Base-by-base conservation (phyloP, 331 rosid species). In the Ulmus americana region DNA sequence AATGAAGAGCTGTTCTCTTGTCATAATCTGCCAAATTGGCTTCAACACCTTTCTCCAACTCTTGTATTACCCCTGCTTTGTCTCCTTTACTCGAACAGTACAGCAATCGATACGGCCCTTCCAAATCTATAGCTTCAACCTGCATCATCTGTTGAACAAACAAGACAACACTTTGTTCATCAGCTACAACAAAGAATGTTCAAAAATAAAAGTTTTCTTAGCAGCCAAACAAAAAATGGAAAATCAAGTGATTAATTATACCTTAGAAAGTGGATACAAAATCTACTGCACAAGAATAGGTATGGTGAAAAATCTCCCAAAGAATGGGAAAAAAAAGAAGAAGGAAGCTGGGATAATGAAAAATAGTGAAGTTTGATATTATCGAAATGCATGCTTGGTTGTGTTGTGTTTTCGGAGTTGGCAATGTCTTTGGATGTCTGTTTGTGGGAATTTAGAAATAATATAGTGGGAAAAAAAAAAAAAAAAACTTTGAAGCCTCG, bases 1-100 rank as follows among this genome's bases (percentile, higher is more conserved):
- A 46, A 63, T 74, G 78, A 53, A 74, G 78, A 74, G 74, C 78
- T 46, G 78, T 74, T 41, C 78, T 74, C 59, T 11, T 67, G 18
- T 67, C 60, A 55, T 74, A 74, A 59, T 74, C 70, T 6, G 47
- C 74, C 8, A 67, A 12, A 68, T 67, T 13, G 13, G 74, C 54
- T 10, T 45, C 53, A 39, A 74, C 78, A 0, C 78, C 78, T 39
- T 45, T 74, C 47, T 68, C 69, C 4, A 74, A 56, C 73, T 67
- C 78, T 16, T 62, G 70, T n/a, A 67, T 41, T 55, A 74, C 78
- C 53, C 78, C 78, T 16, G 53, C 64, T 55, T 40, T 74, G 47
- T 67, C 78, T 39, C 78, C 78, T 57, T 74, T 74, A 51, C 78
- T 47, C 7, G 73, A 74, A 67, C 78, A 74, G 28, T 68, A 6